Conservation (phyloP, 1,139 yeast species). For the Scheffersomyces segobiensis region DNA sequence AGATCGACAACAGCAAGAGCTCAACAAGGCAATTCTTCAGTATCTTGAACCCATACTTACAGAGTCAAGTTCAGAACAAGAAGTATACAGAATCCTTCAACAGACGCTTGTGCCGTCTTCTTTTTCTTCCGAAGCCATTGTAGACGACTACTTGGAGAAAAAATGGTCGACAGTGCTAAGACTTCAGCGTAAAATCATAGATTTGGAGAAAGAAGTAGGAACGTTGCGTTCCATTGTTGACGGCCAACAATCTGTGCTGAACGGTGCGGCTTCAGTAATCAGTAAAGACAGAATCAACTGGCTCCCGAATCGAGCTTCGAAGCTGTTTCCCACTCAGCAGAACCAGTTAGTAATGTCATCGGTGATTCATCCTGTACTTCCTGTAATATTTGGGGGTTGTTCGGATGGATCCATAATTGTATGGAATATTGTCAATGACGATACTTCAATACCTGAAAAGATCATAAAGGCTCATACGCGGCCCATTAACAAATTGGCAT, state of each 20-base stretch:
- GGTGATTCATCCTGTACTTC: constrained; percentile 72
- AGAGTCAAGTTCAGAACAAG: constrained; percentile 5
- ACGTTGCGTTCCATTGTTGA: constrained; percentile 47
- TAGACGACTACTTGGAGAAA: constrained; percentile 65
- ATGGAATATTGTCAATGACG: constrained; percentile 68
- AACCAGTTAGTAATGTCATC: constrained; percentile 61
- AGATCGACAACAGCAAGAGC: constrained; percentile 51
- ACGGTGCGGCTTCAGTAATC: constrained; percentile 4
- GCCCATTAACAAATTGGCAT: constrained; percentile 60
- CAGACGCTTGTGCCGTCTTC: background rate
- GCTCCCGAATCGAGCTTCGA: constrained; percentile 64
- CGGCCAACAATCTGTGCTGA: constrained; percentile 15
- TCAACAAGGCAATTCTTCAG: constrained; percentile 57
- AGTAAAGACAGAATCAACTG: constrained; percentile 53
- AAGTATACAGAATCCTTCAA: background rate
- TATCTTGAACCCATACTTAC: constrained; percentile 43
- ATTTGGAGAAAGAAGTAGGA: constrained; percentile 46
- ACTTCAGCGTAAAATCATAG: constrained; percentile 73
- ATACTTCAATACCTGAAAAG: constrained; percentile 61
- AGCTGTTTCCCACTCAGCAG: constrained; percentile 52
- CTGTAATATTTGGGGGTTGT: constrained; percentile 66
- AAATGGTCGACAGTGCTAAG: constrained; percentile 89
- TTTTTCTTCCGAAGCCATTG: constrained; percentile 14
- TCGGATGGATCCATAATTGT: constrained; percentile 72
- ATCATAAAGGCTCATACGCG: constrained; percentile 78